Evolutionary conservation across 805 yeast genomes (phyloP), one percentile per base, ranked within the genome.

Genomic region (Ogataea kodamae): DNA sequence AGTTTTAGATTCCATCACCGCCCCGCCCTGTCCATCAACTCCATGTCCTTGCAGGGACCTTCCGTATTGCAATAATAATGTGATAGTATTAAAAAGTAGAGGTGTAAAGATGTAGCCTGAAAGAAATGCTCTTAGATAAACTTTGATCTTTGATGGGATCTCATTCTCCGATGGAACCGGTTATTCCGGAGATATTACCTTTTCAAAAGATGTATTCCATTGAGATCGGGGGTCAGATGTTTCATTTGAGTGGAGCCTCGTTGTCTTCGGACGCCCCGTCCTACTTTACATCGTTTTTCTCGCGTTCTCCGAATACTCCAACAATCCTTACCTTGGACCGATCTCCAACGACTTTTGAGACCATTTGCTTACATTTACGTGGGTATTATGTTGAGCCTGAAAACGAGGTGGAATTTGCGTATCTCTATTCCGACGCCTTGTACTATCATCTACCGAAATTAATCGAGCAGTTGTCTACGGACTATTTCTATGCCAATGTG

Each of bases 251-350:
- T 50, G 96, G 96, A 1, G 89, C 92, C 0, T 85, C 95, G 2
- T 59, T 88, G 22, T 81, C 87, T 16, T 82, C 83, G 2, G 96
- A 88, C 59, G 80, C 81, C 0, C 97, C 97, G 0, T 84, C 94
- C 4, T 87, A 83, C 54, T 89, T 88, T 64, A 86, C 96, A 3
- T 65, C 70, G 17, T 85, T 66, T 61, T 88, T 88, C 54, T 46
- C 49, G 5, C 50, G 61, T 13, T 64, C 50, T 15, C 48, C 48
- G 3, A 70, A 69, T 38, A 49, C 57, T 11, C 52, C 52, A 6
- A 65, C 62, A 23, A 59, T 70, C 1, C 55, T 85, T 7, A 76
- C 75, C 48, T 75, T 88, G 35, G 96, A 88, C 55, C 64, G 96
- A 22, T 78, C 81, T 7, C 81, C 94, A 0, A 63, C 57, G 2